A percentile compares a stretch with the other conserved stretches of the same genome.
Conservation (phyloP, 106 monocot genomes). For the Ottelia alismoides region DNA sequence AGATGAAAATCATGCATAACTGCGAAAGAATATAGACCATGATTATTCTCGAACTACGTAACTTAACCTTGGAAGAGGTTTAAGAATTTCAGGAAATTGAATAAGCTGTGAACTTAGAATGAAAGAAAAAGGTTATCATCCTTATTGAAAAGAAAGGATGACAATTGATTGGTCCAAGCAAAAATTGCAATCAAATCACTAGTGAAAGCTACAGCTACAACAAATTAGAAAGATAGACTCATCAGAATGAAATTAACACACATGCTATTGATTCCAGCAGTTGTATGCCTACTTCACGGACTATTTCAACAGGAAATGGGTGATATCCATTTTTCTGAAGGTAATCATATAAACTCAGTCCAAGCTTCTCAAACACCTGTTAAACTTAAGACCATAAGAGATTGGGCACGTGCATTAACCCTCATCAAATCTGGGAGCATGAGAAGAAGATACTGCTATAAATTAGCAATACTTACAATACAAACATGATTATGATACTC, state of each 20-base stretch:
- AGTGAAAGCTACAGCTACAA: no score
- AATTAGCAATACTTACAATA: conserved; percentile 92
- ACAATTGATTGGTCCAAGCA: no score
- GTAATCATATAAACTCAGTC: conserved; percentile 94
- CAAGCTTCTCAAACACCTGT: conserved; percentile 99
- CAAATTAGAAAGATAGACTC: no score
- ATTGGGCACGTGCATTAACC: conserved; percentile 27
- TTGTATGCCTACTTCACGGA: conserved; percentile 82
- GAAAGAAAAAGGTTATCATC: no score
- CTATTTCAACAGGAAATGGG: conserved; percentile 82
- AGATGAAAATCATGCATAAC: conserved; percentile 59
- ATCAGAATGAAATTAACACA: conserved; percentile 26
- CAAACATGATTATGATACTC: conserved; percentile 99
- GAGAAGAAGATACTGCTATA: no score
- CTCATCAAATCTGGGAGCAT: conserved; percentile 18
- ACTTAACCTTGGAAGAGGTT: no score
- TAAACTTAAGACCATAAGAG: conserved; percentile 55
- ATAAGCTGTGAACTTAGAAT: no score
- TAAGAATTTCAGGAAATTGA: no score
- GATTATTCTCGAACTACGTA: no score
- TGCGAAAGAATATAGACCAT: conserved; percentile 34
- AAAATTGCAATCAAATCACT: no score
- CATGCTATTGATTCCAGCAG: conserved; percentile 88
- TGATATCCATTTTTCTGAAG: conserved; percentile 88
- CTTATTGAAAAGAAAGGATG: no score